Conservation (phyloP, 305 asterid genomes). For the Solanum hybrid region DNA sequence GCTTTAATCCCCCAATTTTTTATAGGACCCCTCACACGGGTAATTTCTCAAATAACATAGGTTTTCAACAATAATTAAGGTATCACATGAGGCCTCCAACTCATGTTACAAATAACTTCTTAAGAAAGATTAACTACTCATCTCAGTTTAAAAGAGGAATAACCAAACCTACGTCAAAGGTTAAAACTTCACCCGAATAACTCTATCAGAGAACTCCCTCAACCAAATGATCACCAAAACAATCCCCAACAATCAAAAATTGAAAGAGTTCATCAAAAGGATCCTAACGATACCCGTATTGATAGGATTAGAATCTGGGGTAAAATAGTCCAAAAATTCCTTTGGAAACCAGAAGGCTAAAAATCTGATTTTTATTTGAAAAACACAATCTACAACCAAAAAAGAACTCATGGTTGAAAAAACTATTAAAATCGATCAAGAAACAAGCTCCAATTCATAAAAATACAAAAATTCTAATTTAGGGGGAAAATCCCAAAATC, state of each 20-base stretch:
- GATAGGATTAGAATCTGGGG: background rate
- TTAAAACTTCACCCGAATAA: background rate
- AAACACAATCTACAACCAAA: background rate
- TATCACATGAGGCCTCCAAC: background rate
- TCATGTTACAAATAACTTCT: background rate
- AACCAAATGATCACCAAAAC: background rate
- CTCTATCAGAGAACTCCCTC: background rate
- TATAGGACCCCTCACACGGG: background rate
- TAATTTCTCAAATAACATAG: background rate
- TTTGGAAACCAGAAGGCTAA: background rate
- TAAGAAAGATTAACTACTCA: background rate
- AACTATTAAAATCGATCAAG: background rate
- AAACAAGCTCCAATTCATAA: background rate
- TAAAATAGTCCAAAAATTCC: background rate
- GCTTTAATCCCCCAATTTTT: background rate
- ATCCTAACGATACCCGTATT: background rate
- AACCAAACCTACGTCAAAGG: background rate
- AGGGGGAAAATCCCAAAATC: background rate
- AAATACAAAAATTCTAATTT: background rate
- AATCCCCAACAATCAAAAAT: background rate
- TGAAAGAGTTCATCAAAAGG: background rate
- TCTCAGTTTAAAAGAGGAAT: background rate
- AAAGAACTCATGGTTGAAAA: background rate
- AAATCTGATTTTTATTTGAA: background rate
- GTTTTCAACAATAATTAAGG: background rate